Base-by-base conservation (phyloP, 805 yeast species). In the Groenewaldozyma salmanticensis region DNA sequence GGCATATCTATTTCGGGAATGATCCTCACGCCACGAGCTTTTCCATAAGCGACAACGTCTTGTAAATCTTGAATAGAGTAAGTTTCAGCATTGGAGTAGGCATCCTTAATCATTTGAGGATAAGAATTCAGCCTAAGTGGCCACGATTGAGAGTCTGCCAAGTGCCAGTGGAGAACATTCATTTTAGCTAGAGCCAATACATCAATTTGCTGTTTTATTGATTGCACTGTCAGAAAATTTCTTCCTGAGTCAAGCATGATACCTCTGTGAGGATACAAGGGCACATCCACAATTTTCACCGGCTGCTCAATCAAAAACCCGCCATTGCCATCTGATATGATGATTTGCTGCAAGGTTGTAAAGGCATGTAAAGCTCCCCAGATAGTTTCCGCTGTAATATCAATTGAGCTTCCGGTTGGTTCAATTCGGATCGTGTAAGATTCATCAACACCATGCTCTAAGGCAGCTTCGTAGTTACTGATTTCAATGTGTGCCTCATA, bases 361-460 rank as follows among this genome's bases (percentile, higher is more conserved):
- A 66, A 53, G 0, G 63, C 68, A 47, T 64, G 62, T 31, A 66
- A 50, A 1, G 63, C 68, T 15, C 70, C 71, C 68, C 68, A 66
- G 3, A 54, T 46, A 1, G 68, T 65, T 6, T 29, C 48, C 2
- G 69, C 59, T 2, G 35, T 38, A 18, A 65, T 57, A 2, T 42
- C 40, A 19, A 29, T 35, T 2, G 20, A 33, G 13, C 39, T 42
- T 17, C 35, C 20, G 11, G 20, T 33, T 5, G 38, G 9, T 4
- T 40, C 40, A 2, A 59, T 48, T 3, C 37, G 31, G 37, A 65
- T 42, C 11, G 52, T 40, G 44, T 64, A 66, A 5, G 64, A 50
- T 47, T 66, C 70, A 45, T 65, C 58, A 21, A 64, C 66, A 4
- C 62, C 67, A 36, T 52, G 46, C 43, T 62, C 65, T 38, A 66